Evolutionary conservation across 139 green algal genomes (phyloP).

Genomic region (Dunaliella primolecta): DNA sequence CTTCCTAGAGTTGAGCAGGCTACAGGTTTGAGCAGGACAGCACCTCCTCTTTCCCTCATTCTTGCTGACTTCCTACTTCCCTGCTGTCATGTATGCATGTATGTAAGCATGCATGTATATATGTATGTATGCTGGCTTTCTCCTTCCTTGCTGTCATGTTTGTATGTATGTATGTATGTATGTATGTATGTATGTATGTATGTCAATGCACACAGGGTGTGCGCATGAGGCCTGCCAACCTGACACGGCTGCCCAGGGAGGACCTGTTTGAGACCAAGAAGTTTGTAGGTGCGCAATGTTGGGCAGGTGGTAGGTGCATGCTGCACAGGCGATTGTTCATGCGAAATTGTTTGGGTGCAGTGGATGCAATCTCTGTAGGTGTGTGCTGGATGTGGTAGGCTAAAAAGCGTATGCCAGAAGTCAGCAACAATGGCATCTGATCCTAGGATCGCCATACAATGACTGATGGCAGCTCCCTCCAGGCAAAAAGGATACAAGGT

Average conservation of each 20-base stretch:
- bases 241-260: background rate
- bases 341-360: no score
- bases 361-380: no score
- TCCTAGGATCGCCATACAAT: no score
- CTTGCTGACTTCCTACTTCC: conserved; percentile 1
- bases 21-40: no score
- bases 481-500: no score
- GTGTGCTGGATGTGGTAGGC: no score
- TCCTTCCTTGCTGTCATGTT: conserved; percentile 1
- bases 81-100: background rate
- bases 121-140: background rate
- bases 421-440: no score
- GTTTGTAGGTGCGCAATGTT: conserved; percentile 10
- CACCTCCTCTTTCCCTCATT: no score
- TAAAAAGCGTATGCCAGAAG: no score
- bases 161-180: background rate
- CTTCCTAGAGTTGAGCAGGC: no score
- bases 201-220: conserved; percentile 3
- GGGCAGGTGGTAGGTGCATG: background rate
- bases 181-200: background rate
- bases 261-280: background rate
- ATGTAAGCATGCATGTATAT: background rate
- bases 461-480: no score
- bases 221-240: background rate
- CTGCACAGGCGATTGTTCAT: no score